Base-by-base conservation (phyloP, 2,329 filamentous ascomycete species). In the Pyricularia grisea region DNA sequence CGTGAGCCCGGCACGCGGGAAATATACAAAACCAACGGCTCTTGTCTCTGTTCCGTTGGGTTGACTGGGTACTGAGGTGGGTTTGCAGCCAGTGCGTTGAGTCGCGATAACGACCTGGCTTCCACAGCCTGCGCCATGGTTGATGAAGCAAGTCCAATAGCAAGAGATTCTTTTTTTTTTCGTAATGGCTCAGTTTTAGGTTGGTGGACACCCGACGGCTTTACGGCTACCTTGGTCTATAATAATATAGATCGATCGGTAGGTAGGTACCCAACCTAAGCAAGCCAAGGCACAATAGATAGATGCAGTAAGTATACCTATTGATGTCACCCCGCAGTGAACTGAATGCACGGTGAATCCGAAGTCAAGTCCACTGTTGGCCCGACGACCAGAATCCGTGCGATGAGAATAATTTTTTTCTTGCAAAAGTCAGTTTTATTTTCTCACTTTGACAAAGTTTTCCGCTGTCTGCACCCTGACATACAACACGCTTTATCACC, bases 1-100 rank as follows among this genome's bases (percentile, higher is more conserved):
- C 89, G 88, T 72, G 92, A 97, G 27, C 94, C 94, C 0, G 95
- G 95, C 0, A 99, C 94, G 73, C 94, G 85, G 50, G 94, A 93
- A 73, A 99, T 96, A 79, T 99, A 99, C 60, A 99, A 85, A 2
- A 90, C 88, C 67, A 98, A 79, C 4, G 92, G 88, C 67, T 92
- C 88, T 71, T 90, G 86, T 71, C 83, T 86, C 74, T 85, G 81
- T 73, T 90, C 88, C 3, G 88, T 87, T 5, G 92, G 91, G 75
- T 92, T 92, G 74, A 90, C 86, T 67, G 93, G 92, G 77, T 97
- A 95, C 74, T 89, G 86, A 65, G 95, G 94, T 61, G 94, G 95
- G 75, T 97, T 93, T 67, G 91, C 87, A 71, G 95, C 94, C 71
- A 97, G 86, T 61, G 86, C 82, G 72, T 92, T 95, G 72, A 99